Conservation (phyloP, 2,329 filamentous ascomycete species). For the Phialocephala sp. region DNA sequence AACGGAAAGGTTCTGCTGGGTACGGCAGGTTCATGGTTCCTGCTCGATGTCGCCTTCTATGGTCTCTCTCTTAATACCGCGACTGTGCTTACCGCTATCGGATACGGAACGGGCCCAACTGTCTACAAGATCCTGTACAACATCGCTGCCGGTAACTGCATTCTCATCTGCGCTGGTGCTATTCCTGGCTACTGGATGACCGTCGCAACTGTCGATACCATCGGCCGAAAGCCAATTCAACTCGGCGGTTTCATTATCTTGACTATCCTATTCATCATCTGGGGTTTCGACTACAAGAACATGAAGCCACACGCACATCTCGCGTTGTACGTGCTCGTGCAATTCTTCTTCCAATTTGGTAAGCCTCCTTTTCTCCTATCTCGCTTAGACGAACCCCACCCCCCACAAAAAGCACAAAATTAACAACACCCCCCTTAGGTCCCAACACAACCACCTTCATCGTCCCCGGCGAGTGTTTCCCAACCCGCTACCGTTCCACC, state of each 20-base stretch:
- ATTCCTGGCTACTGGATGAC: constrained; percentile 84
- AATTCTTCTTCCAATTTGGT: constrained; percentile 70
- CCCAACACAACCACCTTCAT: constrained; percentile 46
- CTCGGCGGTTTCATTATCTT: constrained; percentile 67
- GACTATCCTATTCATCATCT: constrained; percentile 64
- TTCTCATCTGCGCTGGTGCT: constrained; percentile 77
- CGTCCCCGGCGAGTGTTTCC: constrained; percentile 46
- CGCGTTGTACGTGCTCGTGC: constrained; percentile 66
- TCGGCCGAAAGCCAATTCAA: constrained; percentile 84
- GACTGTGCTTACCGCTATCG: constrained; percentile 74
- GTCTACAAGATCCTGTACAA: constrained; percentile 75
- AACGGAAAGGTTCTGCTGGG: constrained; percentile 77
- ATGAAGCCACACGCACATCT: constrained; percentile 58
- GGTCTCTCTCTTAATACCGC: constrained; percentile 78
- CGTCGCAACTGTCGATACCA: constrained; percentile 72
- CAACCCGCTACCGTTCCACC: constrained; percentile 44
- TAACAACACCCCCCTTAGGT: constrained; percentile 13
- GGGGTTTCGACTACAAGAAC: constrained; percentile 65
- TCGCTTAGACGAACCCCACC: not conserved
- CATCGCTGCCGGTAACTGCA: constrained; percentile 71
- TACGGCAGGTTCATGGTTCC: constrained; percentile 84
- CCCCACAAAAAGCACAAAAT: not conserved
- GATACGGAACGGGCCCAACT: constrained; percentile 64
- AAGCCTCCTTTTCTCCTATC: not conserved
- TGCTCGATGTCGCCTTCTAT: constrained; percentile 59